Base-by-base conservation (phyloP, 108 stramenopile genomes). In the Cyclotella kingstonii region DNA sequence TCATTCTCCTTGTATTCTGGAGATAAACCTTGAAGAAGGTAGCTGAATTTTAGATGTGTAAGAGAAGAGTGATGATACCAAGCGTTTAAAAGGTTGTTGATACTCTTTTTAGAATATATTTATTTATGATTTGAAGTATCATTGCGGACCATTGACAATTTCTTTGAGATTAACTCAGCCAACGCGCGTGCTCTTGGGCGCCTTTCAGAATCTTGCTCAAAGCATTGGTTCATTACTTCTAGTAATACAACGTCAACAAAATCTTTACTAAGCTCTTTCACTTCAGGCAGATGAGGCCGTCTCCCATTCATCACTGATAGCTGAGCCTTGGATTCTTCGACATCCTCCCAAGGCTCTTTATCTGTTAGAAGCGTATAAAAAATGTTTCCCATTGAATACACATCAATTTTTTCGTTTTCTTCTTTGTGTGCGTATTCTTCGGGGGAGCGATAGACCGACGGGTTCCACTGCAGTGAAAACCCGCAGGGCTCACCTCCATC, bases 351-450 rank as follows among this genome's bases (percentile, higher is more conserved):
- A 0, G 81, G 84, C 43, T 57, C 31, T 54, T 27, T 50, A 28
- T 63, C 70, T 12, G 83, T 79, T 29, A 89, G 36, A 6, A 89
- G 18, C 4, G 21, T 45, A 38, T 84, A 85, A 38, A 89, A 72
- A 0, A 82, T 59, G 39, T 85, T 89, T 34, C 87, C 87, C 26
- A 89, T 28, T 18, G 70, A 66, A 63, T 80, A 89, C 8, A 89
- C 63, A 54, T 89, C 87, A 19, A 85, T 44, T 58, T 82, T 82
- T 47, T 82, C 84, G 0, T 81, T 71, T 63, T 85, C 54, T 15
- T 22, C 61, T 30, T 80, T 56, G 21, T 86, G 77, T 4, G 27
- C 27, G 54, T 81, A 86, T 48, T 86, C 85, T 74, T 86, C 85
- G 6, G 85, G 85, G 18, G 81, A 66, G 42, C 87, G n/a, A 14